Conservation (phyloP, 164 flowering plant species). For the Umbilicus rupestris region DNA sequence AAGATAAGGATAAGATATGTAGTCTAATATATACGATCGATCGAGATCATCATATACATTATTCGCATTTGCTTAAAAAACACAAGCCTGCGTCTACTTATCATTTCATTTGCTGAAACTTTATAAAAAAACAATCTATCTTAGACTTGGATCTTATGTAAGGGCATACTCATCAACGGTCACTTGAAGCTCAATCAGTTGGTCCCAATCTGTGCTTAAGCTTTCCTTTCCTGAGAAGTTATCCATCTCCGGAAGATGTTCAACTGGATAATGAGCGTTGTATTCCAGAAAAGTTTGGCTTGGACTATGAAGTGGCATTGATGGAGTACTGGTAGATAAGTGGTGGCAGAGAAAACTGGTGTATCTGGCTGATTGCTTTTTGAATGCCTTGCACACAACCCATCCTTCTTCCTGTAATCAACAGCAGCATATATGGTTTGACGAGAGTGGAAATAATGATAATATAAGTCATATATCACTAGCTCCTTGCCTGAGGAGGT, state of each 20-base stretch:
- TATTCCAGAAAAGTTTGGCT: not conserved
- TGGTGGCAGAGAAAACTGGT: not conserved
- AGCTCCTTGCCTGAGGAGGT: slow-evolving; percentile 4
- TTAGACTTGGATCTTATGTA: no score
- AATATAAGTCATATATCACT: no score
- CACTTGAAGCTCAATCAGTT: not conserved
- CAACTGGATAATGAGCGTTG: not conserved
- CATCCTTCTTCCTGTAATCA: slow-evolving; percentile 8
- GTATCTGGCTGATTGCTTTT: not conserved
- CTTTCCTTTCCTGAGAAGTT: not conserved
- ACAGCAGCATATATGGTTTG: no score
- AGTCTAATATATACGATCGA: no score
- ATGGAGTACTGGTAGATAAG: not conserved
- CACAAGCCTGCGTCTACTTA: no score
- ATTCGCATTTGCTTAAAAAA: no score
- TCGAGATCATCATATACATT: no score
- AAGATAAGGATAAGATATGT: no score
- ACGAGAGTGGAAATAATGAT: no score
- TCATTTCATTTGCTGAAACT: no score
- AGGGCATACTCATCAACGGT: not conserved
- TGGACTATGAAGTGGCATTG: not conserved
- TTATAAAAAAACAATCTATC: no score
- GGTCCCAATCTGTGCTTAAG: slow-evolving; percentile 1
- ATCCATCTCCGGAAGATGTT: not conserved
- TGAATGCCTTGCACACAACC: slow-evolving; percentile 5